Evolutionary conservation across 2,329 filamentous ascomycete species (phyloP).

Genomic region (Rutstroemia sp.): DNA sequence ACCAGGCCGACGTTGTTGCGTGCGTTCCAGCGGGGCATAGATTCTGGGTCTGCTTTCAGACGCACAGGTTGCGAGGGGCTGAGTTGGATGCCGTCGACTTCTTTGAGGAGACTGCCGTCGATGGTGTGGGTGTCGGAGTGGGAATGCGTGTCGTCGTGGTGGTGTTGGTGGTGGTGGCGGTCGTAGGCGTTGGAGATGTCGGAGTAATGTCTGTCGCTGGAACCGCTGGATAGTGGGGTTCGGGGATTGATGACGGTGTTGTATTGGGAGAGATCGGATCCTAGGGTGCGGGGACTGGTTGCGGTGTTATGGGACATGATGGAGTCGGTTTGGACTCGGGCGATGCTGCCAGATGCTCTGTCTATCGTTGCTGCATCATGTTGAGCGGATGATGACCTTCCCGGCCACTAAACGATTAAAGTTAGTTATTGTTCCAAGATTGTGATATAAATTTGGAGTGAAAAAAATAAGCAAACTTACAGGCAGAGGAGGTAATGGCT

Average conservation of each 20-base stretch:
- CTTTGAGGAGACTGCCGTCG: slow-evolving; percentile 32
- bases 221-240: background rate
- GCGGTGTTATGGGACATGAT: background rate
- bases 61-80: slow-evolving; percentile 39
- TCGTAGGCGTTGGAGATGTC: slow-evolving; percentile 14
- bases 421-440: too few relatives aligned
- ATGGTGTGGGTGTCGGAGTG: slow-evolving; percentile 23
- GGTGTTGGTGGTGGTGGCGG: slow-evolving; percentile 8
- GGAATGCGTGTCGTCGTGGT: slow-evolving; percentile 23
- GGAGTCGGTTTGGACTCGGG: background rate
- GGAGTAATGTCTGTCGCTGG: slow-evolving; percentile 2
- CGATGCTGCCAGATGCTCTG: background rate
- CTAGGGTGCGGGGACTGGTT: background rate
- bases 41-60: slow-evolving; percentile 41
- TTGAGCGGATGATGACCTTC: slow-evolving; percentile 13
- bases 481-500: slow-evolving; percentile 1
- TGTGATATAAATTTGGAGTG: too few relatives aligned
- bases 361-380: background rate
- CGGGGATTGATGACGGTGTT: background rate
- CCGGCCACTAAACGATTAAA: slow-evolving; percentile 3
- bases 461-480: too few relatives aligned
- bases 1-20: slow-evolving; percentile 35
- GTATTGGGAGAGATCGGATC: slow-evolving; percentile 5
- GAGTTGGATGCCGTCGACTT: slow-evolving; percentile 34
- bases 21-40: slow-evolving; percentile 46